Evolutionary conservation across 257 asterid genomes (phyloP), one percentile per base, ranked within the genome.

Genomic region (Nicotiana knightiana): DNA sequence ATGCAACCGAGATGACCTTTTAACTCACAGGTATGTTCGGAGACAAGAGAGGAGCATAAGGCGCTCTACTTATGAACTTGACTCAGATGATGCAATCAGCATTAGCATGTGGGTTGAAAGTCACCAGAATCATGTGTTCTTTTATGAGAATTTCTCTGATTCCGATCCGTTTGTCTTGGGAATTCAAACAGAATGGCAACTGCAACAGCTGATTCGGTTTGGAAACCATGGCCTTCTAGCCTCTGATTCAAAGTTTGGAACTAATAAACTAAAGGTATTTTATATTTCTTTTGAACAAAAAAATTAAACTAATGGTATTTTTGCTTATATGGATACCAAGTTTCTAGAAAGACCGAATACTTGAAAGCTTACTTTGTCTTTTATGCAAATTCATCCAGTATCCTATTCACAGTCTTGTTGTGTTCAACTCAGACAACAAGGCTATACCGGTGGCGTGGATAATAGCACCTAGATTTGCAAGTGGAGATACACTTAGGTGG

Each of bases 361-460:
- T 86, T 84, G 81, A 67, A 75, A 71, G 80, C 93, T 92, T 82
- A 89, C 91, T 62, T 84, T 61, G 37, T 84, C 83, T 86, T 89
- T 66, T 61, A 79, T 89, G 86, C 84, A 83, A 82, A 65, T 83
- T 76, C 83, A 75, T 87, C 89, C 97, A 93, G 98, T 90, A 94
- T 89, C 96, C 97, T 35, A 76, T 96, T 89, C 94, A 89, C 81
- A 96, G 97, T 91, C 98, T 96, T 87, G 92, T 94, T 86, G 98
- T 94, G 86, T 94, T 94, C 97, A 96, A 94, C 91, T 92, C 93
- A 76, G 96, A 94, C 86, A 96, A 93, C 93, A 94, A 93, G 97
- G 98, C 98, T 90, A 93, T 96, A 33, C 99, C 98, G 11, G 98
- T 96, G 73, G 98, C 99, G 80, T 96, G 99, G 99, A 86, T 96